A percentile compares a stretch with the other conserved stretches of the same genome.
These are phyloP conservation scores for Dioscorea alata DNA, from an alignment of 106 monocot species.

Conservation along the genomic window DNA sequence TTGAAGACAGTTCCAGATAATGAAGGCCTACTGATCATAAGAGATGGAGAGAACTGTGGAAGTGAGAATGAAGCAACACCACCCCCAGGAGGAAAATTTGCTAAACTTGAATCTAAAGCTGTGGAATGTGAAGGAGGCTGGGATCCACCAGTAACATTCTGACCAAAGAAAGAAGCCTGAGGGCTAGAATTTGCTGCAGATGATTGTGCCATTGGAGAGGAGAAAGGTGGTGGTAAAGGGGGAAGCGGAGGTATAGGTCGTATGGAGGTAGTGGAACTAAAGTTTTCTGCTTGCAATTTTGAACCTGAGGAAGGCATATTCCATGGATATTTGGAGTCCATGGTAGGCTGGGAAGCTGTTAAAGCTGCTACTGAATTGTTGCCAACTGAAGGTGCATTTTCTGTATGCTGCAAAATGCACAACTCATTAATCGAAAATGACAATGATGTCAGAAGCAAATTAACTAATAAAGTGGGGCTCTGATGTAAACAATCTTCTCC, in stretches of 20 bases:
- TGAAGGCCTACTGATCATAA: slow-evolving; percentile 37
- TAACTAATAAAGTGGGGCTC: neutral
- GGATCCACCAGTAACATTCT: slow-evolving; percentile 8
- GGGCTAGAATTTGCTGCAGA: slow-evolving; percentile 32
- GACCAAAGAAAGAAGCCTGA: slow-evolving; percentile 38
- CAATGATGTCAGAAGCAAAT: neutral
- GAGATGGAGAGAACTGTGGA: slow-evolving; percentile 42
- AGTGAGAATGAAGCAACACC: slow-evolving; percentile 29
- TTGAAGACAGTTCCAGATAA: slow-evolving; percentile 33
- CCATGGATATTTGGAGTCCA: slow-evolving; percentile 51
- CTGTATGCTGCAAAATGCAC: slow-evolving; percentile 45
- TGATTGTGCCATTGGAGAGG: slow-evolving; percentile 39
- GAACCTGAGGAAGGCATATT: slow-evolving; percentile 26
- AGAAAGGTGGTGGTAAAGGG: slow-evolving; percentile 59
- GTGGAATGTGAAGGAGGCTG: slow-evolving; percentile 31
- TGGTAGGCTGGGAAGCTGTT: slow-evolving; percentile 28
- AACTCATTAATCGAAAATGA: neutral
- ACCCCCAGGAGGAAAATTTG: slow-evolving; percentile 37
- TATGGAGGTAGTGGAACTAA: slow-evolving; percentile 25
- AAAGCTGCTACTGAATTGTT: slow-evolving; percentile 25
- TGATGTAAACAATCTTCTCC: neutral
- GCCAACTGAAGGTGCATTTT: slow-evolving; percentile 26
- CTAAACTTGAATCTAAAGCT: slow-evolving; percentile 31
- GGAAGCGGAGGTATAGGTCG: slow-evolving; percentile 70
- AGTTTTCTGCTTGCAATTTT: slow-evolving; percentile 35